phyloP scores from a whole-genome alignment of 2,329 filamentous ascomycete species.

The Chrysoporthe austroafricana region DNA sequence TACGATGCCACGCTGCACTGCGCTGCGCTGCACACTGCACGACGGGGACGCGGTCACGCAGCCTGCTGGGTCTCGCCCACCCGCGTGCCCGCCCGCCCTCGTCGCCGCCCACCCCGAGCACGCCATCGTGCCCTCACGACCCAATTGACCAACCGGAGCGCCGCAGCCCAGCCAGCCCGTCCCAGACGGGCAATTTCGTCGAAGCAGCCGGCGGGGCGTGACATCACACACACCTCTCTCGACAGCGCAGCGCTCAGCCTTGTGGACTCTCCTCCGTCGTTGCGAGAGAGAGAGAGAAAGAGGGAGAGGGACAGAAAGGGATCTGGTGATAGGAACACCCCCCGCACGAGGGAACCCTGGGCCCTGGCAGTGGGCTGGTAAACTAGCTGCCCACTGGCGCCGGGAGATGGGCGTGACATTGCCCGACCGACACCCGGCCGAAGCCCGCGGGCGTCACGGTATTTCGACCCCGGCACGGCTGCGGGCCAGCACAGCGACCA shows the following conservation, averaged over 20 bases:
- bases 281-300: neutral
- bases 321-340: neutral
- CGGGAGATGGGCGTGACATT: too few species aligned
- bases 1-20: too few species aligned
- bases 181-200: conserved; percentile 3
- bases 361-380: too few species aligned
- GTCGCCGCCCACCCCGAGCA: conserved; percentile 5
- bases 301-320: neutral
- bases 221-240: conserved; percentile 17
- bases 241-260: conserved; percentile 15
- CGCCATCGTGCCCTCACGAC: conserved; percentile 14
- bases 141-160: conserved; percentile 24
- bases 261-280: neutral
- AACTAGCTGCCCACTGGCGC: too few species aligned
- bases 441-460: conserved; percentile 12
- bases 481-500: conserved; percentile 2
- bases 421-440: conserved; percentile 18
- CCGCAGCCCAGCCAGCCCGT: neutral
- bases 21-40: too few species aligned
- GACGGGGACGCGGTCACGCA: too few species aligned
- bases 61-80: too few species aligned
- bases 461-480: neutral
- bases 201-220: conserved; percentile 6
- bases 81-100: neutral
- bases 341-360: too few species aligned